A percentile compares a stretch with the other conserved stretches of the same genome.
Conservation (phyloP, 495 filamentous ascomycete species). For the Umbilicaria muhlenbergii region DNA sequence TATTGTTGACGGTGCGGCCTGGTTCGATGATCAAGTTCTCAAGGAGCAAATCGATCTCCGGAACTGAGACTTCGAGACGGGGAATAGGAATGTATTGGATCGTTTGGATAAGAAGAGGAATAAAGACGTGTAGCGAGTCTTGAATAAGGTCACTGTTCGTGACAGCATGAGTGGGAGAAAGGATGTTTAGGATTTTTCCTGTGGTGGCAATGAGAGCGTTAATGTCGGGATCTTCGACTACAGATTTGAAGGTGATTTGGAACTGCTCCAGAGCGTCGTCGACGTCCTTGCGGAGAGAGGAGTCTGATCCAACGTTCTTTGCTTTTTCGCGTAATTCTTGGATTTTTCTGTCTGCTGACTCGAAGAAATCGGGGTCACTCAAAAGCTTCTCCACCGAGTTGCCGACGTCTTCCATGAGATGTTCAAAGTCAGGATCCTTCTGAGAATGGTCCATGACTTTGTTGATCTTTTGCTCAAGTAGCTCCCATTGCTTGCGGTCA, state of each 20-base stretch:
- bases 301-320: slow-evolving; percentile 43
- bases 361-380: slow-evolving; percentile 74
- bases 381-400: slow-evolving; percentile 63
- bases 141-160: slow-evolving; percentile 53
- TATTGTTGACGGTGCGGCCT: slow-evolving; percentile 65
- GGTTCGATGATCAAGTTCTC: slow-evolving; percentile 89
- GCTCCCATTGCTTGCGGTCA: slow-evolving; percentile 55
- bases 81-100: slow-evolving; percentile 83
- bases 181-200: slow-evolving; percentile 44
- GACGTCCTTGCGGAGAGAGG: slow-evolving; percentile 53
- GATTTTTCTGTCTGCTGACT: slow-evolving; percentile 53
- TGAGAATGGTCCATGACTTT: slow-evolving; percentile 57
- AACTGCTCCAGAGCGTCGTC: slow-evolving; percentile 56
- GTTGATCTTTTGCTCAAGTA: slow-evolving; percentile 47
- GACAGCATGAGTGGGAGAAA: slow-evolving; percentile 41
- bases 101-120: slow-evolving; percentile 58
- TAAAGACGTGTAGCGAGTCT: slow-evolving; percentile 60
- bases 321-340: slow-evolving; percentile 54
- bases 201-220: slow-evolving; percentile 49
- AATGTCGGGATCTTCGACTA: slow-evolving; percentile 54
- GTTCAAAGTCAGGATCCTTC: slow-evolving; percentile 71
- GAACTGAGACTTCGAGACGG: slow-evolving; percentile 67
- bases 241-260: slow-evolving; percentile 47
- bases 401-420: slow-evolving; percentile 53
- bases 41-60: slow-evolving; percentile 67